Evolutionary conservation across 805 yeast genomes (phyloP).

Genomic region (Tetrapisispora fleetii): DNA sequence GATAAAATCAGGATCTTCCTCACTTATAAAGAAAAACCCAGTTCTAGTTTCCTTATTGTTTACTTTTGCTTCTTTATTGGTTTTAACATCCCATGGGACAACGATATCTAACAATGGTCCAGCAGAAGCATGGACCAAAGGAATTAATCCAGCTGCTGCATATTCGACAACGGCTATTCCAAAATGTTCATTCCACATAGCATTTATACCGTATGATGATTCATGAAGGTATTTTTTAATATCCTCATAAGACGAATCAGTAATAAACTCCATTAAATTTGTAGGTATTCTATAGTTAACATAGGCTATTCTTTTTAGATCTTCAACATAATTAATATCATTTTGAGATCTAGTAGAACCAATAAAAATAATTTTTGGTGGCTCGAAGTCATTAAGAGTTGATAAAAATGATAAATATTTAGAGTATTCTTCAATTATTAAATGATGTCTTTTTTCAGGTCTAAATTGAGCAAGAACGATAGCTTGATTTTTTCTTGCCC

Average conservation of each 20-base stretch:
- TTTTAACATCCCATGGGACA: constrained; percentile 37
- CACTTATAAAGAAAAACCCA: constrained; percentile 73
- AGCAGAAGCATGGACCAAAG: constrained; percentile 88
- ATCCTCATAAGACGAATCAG: constrained; percentile 63
- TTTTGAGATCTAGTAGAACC: constrained; percentile 72
- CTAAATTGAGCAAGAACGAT: constrained; percentile 77
- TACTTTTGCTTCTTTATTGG: constrained; percentile 17
- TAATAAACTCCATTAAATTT: constrained; percentile 40
- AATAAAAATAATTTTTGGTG: constrained; percentile 57
- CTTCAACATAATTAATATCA: constrained; percentile 52
- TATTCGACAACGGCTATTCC: constrained; percentile 97
- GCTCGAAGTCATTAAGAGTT: constrained; percentile 1
- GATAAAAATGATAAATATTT: constrained; percentile 34
- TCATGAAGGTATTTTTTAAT: constrained; percentile 45
- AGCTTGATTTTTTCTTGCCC: constrained; percentile 30
- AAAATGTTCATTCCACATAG: constrained; percentile 99
- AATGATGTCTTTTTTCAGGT: constrained; percentile 82
- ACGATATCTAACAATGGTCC: constrained; percentile 91
- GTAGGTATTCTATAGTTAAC: constrained; percentile 34
- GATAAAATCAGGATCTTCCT: constrained; percentile 59
- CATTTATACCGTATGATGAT: constrained; percentile 73
- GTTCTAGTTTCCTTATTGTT: constrained; percentile 39
- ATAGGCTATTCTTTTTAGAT: constrained; percentile 36
- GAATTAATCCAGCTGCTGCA: constrained; percentile 74
- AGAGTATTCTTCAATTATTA: constrained; percentile 57